Base-by-base conservation (phyloP, 306 rosid species). In the Phaseolus lunatus region DNA sequence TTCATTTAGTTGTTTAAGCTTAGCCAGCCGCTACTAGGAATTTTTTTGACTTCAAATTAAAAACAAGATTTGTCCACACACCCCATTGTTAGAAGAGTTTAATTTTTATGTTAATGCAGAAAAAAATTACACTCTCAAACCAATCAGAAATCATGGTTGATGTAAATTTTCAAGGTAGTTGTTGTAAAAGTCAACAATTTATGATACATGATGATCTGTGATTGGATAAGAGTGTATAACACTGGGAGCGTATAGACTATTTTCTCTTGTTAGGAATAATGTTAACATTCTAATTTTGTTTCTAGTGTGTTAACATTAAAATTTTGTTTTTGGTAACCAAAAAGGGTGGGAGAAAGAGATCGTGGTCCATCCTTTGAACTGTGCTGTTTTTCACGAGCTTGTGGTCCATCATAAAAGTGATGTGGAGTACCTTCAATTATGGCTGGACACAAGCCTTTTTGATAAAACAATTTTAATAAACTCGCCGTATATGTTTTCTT, bases 371-470 rank as follows among this genome's bases (percentile, higher is more conserved):
- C 65, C 56, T 73, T 27, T 33, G 70, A 78, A 66, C 24, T 83
- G 83, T 67, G 65, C 22, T 39, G 69, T 77, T 61, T 76, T 68
- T 26, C 67, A 75, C 65, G 86, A 75, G 84, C 69, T 78, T 89
- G 92, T 89, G 93, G 97, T 85, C 96, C 97, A 15, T 29, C 70
- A 79, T 76, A 72, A 82, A 82, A 87, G 81, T 84, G 81, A 69
- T 70, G 57, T 73, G 70, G 80, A 63, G 76, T 75, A 67, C 80
- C 85, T 84, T 69, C 50, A 83, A 72, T 78, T 88, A 80, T 81
- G 56, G 76, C 65, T n/a, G 31, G 56, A 59, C 53, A 45, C 67
- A 65, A 66, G 72, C 83, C 64, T 52, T 62, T 77, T 66, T 22
- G 12, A 41, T 77, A 61, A 81, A 72, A 63, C 83, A 37, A 83